Base-by-base conservation (phyloP, 345 rosid species). In the Citrus hindsii region DNA sequence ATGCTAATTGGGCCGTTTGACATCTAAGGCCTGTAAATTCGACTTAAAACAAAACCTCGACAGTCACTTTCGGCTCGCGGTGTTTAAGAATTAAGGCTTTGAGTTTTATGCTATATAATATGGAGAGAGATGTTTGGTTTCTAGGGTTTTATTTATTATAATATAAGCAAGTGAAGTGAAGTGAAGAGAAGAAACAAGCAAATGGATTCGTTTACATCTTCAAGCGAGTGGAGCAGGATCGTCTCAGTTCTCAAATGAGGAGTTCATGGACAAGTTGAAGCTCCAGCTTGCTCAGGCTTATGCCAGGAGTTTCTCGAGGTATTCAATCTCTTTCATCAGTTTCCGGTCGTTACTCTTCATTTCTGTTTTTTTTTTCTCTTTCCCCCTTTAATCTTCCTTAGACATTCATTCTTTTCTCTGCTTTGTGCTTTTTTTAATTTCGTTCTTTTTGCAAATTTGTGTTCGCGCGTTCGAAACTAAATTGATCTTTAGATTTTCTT, bases 251-350 rank as follows among this genome's bases (percentile, higher is more conserved):
- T 89, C 93, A 4, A 24, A 86, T 2, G 89, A 86, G 30, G 90
- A 90, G 3, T 42, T 93, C 74, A 91, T 87, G 97, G 91, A 92
- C 71, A 92, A 90, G 77, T 67, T 95, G 67, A 89, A 92, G 83
- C 5, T 67, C 19, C 94, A 92, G 81, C 90, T 95, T 62, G 94
- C 91, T 7, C 92, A 92, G 75, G 99, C 94, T 76, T 90, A 91
- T 62, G 95, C 95, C 91, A 93, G 77, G 92, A 95, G 84, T 86
- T 93, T 69, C 78, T 95, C 37, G 93, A 93, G 97, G 98, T 90
- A 35, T 6, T 38, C 46, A 33, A 35, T 16, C 67, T 53, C 25
- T 78, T 38, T 76, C 68, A 13, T 64, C 38, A 16, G 51, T 46
- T 12, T 12, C 51, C 16, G n/a, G 18, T 46, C 18, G 51, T 46